Conservation (phyloP, 306 rosid genomes). For the Medicago truncatula region MtrunA17r5.0-ANR NC_053042.1:20609001-20609500, state of each 20-base stretch:
- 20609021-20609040: conserved; percentile 57
- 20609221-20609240: conserved; percentile 89
- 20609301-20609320: conserved; percentile 73
- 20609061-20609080: conserved; percentile 24
- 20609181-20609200: conserved; percentile 54
- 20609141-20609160: conserved; percentile 68
- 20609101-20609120: conserved; percentile 19
- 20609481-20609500: conserved; percentile 82
- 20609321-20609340: conserved; percentile 62
- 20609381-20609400: conserved; percentile 69
- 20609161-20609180: conserved; percentile 47
- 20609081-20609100: conserved; percentile 20
- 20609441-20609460: conserved; percentile 84
- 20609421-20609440: conserved; percentile 90
- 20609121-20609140: conserved; percentile 13
- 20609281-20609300: conserved; percentile 78
- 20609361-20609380: conserved; percentile 58
- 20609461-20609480: conserved; percentile 96
- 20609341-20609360: conserved; percentile 54
- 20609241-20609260: conserved; percentile 84
- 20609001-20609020: conserved; percentile 75
- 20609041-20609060: conserved; percentile 11
- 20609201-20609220: conserved; percentile 55
- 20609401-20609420: conserved; percentile 68
- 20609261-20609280: conserved; percentile 92